Conservation (phyloP, 345 rosid species). For the Boechera retrofracta region DNA sequence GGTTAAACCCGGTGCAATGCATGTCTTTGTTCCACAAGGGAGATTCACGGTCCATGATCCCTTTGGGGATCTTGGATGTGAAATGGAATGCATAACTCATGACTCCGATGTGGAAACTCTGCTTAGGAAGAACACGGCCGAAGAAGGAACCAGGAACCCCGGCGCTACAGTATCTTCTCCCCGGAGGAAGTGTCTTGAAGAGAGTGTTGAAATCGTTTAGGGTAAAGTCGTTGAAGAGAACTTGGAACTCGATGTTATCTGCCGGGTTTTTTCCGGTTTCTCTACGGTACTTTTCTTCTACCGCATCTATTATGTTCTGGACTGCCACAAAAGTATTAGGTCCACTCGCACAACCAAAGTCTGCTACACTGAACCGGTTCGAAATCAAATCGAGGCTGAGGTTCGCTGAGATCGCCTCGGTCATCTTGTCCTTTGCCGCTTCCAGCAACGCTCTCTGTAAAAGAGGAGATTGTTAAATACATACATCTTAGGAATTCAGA, state of each 20-base stretch:
- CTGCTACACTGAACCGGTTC: neutral
- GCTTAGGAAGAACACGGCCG: neutral
- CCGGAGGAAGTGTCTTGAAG: neutral
- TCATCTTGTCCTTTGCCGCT: neutral
- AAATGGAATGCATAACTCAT: slow-evolving; percentile 44
- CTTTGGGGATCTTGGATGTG: slow-evolving; percentile 46
- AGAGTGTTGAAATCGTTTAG: neutral
- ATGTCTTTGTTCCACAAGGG: slow-evolving; percentile 30
- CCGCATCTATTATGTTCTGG: slow-evolving; percentile 8
- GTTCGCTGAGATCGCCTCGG: neutral
- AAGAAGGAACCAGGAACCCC: slow-evolving; percentile 4
- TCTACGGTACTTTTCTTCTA: neutral
- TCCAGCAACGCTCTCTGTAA: neutral
- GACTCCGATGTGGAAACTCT: neutral
- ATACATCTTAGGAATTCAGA: neutral
- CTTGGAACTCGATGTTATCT: neutral
- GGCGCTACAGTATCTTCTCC: neutral
- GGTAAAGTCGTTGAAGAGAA: neutral
- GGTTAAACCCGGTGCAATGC: slow-evolving; percentile 43
- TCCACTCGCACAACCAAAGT: slow-evolving; percentile 3
- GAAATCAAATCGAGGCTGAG: neutral
- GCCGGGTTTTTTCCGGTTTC: neutral
- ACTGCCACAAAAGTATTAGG: slow-evolving; percentile 6
- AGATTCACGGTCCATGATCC: slow-evolving; percentile 31
- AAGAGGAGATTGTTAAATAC: neutral